Evolutionary conservation across 164 flowering plant genomes (phyloP), one percentile per base, ranked within the genome.

Genomic region (Vitis amurensis): DNA sequence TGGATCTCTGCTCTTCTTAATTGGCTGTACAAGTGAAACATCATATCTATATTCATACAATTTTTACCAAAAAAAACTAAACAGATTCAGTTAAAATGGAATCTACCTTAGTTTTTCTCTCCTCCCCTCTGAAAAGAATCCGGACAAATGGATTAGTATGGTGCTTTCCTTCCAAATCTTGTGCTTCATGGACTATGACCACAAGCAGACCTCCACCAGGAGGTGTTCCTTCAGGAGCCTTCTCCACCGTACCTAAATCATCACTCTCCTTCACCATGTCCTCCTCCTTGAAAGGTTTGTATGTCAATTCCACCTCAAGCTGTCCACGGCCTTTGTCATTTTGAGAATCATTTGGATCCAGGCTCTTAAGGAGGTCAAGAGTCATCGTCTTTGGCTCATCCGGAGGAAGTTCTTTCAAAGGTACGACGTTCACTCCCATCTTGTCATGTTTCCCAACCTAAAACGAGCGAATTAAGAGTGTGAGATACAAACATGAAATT

Each of bases 111-210:
- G 91, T 87, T 74, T 69, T 89, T 68, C 71, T 86, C 73, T 87
- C 88, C 64, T 89, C 93, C 51, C 91, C 91, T 70, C 77, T 77
- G 61, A 86, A 89, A 27, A 83, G 69, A 65, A 89, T 4, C 51
- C 86, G 74, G 7, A 71, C 91, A 51, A 72, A 76, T 48, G 93
- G 91, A 77, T 87, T 87, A 8, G 82, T 84, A 72, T 87, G 91
- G 68, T 87, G 76, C 76, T 89, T 89, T 63, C 93, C 93, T 82
- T 89, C 91, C 66, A 89, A 64, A 72, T 84, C 91, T 71, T 83
- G 79, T 72, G 84, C 90, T 71, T 87, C 88, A 61, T 89, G 93
- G 70, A 86, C 80, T 48, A 79, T 79, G 48, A 87, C 76, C 3
- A 86, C 87, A 17, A 89, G 86, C 76, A 87, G 48, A 64, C 93